These are phyloP conservation scores for Diaporthe vaccinii DNA, from an alignment of 2,329 filamentous ascomycete species.

Conservation along the genomic window DNA sequence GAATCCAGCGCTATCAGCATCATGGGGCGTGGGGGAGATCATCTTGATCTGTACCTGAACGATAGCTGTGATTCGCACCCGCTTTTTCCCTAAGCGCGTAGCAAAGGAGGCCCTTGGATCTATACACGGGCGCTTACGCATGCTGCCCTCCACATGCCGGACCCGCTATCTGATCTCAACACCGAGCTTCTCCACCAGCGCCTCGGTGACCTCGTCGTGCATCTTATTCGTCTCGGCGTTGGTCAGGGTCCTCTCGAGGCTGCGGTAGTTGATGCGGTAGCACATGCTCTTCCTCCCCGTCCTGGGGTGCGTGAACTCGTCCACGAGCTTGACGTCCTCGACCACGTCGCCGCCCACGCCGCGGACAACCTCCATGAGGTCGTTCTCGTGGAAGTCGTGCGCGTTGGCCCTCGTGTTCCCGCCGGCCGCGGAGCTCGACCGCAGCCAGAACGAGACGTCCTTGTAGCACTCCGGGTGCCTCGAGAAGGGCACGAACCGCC, in stretches of 20 bases:
- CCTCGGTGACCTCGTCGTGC: constrained; percentile 76
- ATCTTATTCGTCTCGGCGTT: constrained; percentile 83
- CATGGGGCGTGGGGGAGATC: not conserved
- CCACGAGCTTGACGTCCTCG: constrained; percentile 87
- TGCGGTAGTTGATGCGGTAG: constrained; percentile 94
- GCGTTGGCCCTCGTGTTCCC: constrained; percentile 58
- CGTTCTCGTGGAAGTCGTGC: constrained; percentile 87
- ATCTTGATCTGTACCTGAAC: not conserved
- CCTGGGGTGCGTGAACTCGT: constrained; percentile 91
- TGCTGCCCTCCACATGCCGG: not conserved
- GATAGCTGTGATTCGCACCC: constrained; percentile 3
- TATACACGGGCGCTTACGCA: not conserved
- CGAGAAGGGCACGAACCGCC: constrained; percentile 87
- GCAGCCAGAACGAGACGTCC: constrained; percentile 95
- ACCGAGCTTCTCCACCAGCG: constrained; percentile 78
- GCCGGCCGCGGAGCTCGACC: constrained; percentile 59
- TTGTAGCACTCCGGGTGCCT: constrained; percentile 91
- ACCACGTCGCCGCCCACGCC: constrained; percentile 85
- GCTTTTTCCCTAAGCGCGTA: not conserved
- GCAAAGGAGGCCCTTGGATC: not conserved
- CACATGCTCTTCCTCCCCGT: constrained; percentile 87
- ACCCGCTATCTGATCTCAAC: constrained; percentile 80
- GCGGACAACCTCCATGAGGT: constrained; percentile 95
- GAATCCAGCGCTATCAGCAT: not conserved
- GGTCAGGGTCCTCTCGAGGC: constrained; percentile 89